Base-by-base conservation (phyloP, 2,329 filamentous ascomycete species). In the Aspergillus ochraceoroseus region DNA sequence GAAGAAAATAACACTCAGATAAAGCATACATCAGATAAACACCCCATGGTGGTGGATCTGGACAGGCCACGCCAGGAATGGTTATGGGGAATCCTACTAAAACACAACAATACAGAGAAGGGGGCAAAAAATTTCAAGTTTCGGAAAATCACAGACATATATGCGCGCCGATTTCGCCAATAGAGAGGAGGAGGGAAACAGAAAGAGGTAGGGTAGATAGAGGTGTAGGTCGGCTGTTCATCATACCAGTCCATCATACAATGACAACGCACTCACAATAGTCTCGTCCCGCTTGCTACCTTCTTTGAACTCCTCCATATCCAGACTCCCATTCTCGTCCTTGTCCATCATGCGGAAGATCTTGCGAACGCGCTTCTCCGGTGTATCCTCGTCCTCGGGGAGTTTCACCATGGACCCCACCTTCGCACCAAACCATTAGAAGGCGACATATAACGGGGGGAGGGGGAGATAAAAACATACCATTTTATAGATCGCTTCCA, bases 271-370 rank as follows among this genome's bases (percentile, higher is more conserved):
- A 39, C 90, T 96, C 44, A 98, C 92, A 62, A 98, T 98, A 7
- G 92, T 98, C 73, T 96, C 90, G 68, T 98, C 92, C 45, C 89
- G 85, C 75, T 96, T 95, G 73, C 88, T 95, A 54, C 92, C 92
- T 71, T 98, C 92, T 72, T 96, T 96, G 76, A 98, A 98, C 66
- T 98, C 92, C 47, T 89, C 84, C 77, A 95, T 90, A 65, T 96
- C 90, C 57, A 98, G 72, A 61, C 86, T 94, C 56, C 90, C 92
- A 63, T 96, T 96, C 72, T 96, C 90, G 65, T 98, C 92, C 77
- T 98, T 98, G 75, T 98, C 92, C 92, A 98, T 98, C 92, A 96
- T 96, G 59, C 84, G 78, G 76, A 98, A 98, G 67, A 98, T 96
- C 76, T 98, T 98, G 68, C 77, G 82, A 49, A 98, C 92, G 51